A percentile compares a stretch with the other conserved stretches of the same genome.
Conservation (phyloP, 192 early-diverging fungal genomes). For the Nowakowskiella sp. region DNA sequence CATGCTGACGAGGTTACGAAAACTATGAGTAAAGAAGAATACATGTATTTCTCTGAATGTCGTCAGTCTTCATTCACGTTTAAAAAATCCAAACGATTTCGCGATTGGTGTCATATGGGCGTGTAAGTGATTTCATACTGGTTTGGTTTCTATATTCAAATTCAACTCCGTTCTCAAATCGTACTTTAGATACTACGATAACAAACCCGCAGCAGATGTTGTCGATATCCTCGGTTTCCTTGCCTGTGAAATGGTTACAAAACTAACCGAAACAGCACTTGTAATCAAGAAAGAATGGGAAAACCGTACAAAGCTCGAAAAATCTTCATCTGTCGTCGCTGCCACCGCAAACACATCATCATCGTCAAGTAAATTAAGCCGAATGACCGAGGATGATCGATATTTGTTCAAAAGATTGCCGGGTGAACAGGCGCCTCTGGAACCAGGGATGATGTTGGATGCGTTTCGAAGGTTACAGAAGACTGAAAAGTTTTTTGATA, state of each 20-base stretch:
- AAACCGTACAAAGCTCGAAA: neutral
- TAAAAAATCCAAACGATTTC: slow-evolving; percentile 85
- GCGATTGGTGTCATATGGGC: slow-evolving; percentile 92
- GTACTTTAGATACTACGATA: slow-evolving; percentile 66
- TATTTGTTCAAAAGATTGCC: slow-evolving; percentile 70
- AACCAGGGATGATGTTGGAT: slow-evolving; percentile 85
- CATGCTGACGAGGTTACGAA: slow-evolving; percentile 87
- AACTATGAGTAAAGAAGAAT: slow-evolving; percentile 96
- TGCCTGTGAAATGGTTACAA: slow-evolving; percentile 89
- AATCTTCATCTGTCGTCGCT: neutral
- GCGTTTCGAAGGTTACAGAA: slow-evolving; percentile 80
- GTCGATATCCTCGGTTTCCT: slow-evolving; percentile 96
- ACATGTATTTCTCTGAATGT: slow-evolving; percentile 97
- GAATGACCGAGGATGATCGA: slow-evolving; percentile 19
- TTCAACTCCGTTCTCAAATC: neutral
- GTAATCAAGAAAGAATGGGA: slow-evolving; percentile 42
- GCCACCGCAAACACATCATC: neutral
- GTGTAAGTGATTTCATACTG: slow-evolving; percentile 22
- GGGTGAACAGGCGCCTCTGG: slow-evolving; percentile 70
- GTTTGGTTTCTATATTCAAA: neutral
- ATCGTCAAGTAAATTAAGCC: slow-evolving; percentile 23
- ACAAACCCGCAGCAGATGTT: slow-evolving; percentile 85
- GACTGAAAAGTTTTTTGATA: slow-evolving; percentile 62
- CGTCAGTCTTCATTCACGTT: slow-evolving; percentile 96
- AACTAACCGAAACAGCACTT: slow-evolving; percentile 81